These are phyloP conservation scores for Blastocystis sp. DNA, from an alignment of 352 stramenopile genomes.

Conservation along the genomic window DNA sequence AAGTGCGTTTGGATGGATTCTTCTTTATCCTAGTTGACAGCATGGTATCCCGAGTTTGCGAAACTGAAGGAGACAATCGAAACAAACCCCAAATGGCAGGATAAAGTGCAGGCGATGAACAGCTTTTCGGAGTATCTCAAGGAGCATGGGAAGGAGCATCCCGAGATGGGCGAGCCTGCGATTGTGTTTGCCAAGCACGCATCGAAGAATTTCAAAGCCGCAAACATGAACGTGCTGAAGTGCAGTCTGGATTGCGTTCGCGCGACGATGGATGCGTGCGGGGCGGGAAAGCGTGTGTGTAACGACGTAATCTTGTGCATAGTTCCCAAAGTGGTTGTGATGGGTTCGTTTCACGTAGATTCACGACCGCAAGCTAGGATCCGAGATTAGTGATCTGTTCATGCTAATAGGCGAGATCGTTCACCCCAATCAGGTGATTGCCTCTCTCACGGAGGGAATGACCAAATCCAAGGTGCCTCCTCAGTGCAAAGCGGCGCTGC, in stretches of 20 bases:
- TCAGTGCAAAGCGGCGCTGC: not conserved
- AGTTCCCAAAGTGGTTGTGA: constrained; percentile 8
- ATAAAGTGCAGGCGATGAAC: constrained; percentile 38
- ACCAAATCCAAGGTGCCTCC: not conserved
- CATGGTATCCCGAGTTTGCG: constrained; percentile 15
- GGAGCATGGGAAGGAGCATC: not conserved
- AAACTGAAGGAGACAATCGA: constrained; percentile 28
- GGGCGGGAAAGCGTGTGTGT: not conserved
- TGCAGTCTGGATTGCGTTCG: constrained; percentile 35
- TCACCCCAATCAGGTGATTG: not conserved
- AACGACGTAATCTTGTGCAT: not conserved
- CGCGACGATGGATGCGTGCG: not conserved
- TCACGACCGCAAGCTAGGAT: constrained; percentile 11
- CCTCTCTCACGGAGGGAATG: not conserved
- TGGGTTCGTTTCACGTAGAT: not conserved
- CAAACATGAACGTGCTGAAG: constrained; percentile 52
- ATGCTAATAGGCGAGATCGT: not conserved
- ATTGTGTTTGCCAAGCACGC: constrained; percentile 28
- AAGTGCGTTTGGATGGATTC: not conserved
- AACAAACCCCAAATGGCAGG: constrained; percentile 1
- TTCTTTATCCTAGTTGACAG: not conserved
- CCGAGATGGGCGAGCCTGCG: not conserved
- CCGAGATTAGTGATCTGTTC: constrained; percentile 2
- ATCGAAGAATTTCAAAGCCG: constrained; percentile 43
- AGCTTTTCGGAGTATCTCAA: constrained; percentile 21